Conservation (phyloP, 495 filamentous ascomycete species). For the Cetradonia linearis region DNA sequence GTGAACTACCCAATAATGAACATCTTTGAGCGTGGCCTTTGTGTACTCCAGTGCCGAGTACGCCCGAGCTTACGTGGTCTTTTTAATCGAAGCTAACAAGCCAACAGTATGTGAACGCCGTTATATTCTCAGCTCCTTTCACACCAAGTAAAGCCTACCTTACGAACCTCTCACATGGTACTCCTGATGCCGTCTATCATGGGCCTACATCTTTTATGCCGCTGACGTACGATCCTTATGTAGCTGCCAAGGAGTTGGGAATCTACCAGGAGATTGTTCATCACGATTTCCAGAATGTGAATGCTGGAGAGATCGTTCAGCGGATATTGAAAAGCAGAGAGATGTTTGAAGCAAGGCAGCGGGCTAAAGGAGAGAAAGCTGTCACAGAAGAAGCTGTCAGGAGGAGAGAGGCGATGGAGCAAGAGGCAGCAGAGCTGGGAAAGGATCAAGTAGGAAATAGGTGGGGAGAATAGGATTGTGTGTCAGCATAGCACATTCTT, state of each 20-base stretch:
- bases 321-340: slow-evolving; percentile 75
- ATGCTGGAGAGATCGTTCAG: slow-evolving; percentile 83
- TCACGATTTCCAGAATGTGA: slow-evolving; percentile 77
- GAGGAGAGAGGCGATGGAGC: slow-evolving; percentile 29
- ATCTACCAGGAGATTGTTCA: slow-evolving; percentile 62
- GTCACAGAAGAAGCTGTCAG: slow-evolving; percentile 50
- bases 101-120: slow-evolving; percentile 68
- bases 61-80: slow-evolving; percentile 23
- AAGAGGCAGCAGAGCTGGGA: slow-evolving; percentile 17
- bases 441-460: slow-evolving; percentile 15
- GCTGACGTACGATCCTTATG: slow-evolving; percentile 76
- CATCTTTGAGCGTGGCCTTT: slow-evolving; percentile 89
- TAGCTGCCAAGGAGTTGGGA: slow-evolving; percentile 62
- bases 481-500: not conserved
- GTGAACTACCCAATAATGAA: slow-evolving; percentile 99
- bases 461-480: not conserved
- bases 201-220: slow-evolving; percentile 89
- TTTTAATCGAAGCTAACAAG: slow-evolving; percentile 21
- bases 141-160: slow-evolving; percentile 68
- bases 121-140: slow-evolving; percentile 84
- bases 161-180: slow-evolving; percentile 59
- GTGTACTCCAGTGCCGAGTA: slow-evolving; percentile 88
- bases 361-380: slow-evolving; percentile 75
- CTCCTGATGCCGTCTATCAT: slow-evolving; percentile 79
- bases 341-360: slow-evolving; percentile 82